A percentile compares a stretch with the other conserved stretches of the same genome.
Evolutionary conservation across 2,329 filamentous ascomycete genomes (phyloP).

Genomic region (Claviceps purpurea): DNA sequence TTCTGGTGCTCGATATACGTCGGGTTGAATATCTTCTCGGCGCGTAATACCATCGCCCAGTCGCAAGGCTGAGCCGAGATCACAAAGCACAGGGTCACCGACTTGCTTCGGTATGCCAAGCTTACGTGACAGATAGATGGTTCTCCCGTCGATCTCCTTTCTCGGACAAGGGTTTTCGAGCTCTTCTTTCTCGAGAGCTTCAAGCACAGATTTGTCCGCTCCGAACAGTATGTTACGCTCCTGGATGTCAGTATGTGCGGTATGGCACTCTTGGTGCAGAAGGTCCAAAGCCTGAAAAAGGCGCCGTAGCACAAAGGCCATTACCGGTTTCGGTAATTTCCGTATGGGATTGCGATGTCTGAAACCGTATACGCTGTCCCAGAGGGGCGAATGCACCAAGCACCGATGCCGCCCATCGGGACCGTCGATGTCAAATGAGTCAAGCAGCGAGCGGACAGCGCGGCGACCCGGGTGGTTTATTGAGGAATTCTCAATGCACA

Average conservation of each 20-base stretch:
- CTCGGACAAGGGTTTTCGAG: constrained; percentile 17
- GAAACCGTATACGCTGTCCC: too few relatives aligned
- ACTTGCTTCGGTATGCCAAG: constrained; percentile 19
- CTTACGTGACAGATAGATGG: constrained; percentile 28
- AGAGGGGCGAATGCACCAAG: constrained; percentile 22
- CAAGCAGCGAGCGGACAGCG: constrained; percentile 20
- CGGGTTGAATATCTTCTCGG: constrained; percentile 25
- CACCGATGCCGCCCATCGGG: constrained; percentile 23
- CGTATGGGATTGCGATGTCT: constrained; percentile 22
- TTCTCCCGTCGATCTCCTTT: constrained; percentile 19
- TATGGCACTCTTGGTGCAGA: constrained; percentile 29
- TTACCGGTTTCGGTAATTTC: constrained; percentile 20
- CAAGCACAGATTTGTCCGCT: constrained; percentile 25
- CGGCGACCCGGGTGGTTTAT: constrained; percentile 15
- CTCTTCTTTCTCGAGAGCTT: constrained; percentile 25
- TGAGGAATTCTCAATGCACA: too few relatives aligned
- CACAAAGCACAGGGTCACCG: constrained; percentile 29
- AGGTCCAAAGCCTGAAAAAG: too few relatives aligned
- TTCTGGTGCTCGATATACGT: constrained; percentile 29
- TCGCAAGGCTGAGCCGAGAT: constrained; percentile 32
- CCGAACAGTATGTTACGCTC: constrained; percentile 33
- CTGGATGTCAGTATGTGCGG: constrained; percentile 34
- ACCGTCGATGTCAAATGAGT: constrained; percentile 22
- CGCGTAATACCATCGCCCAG: constrained; percentile 17
- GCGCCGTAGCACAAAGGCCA: constrained; percentile 22